phyloP scores from a whole-genome alignment of 73 alveolate genomes.

The Blepharisma japonicum region DNA sequence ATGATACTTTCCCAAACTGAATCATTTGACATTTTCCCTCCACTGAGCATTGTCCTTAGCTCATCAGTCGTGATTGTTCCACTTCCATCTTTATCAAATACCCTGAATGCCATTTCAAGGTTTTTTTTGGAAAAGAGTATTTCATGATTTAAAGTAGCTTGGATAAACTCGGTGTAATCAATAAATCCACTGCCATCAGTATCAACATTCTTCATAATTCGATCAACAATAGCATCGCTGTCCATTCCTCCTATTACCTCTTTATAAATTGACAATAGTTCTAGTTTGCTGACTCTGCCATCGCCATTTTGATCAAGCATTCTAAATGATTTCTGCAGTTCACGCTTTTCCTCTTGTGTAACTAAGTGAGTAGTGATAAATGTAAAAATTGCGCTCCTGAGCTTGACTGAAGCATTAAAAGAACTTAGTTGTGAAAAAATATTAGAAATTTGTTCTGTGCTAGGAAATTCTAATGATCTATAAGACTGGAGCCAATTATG shows the following conservation, averaged over 20 bases:
- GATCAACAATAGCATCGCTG: slow-evolving; percentile 42
- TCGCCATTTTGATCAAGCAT: slow-evolving; percentile 46
- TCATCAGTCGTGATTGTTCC: slow-evolving; percentile 69
- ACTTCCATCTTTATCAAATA: slow-evolving; percentile 66
- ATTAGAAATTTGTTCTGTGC: not conserved
- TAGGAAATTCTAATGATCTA: not conserved
- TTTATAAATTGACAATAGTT: slow-evolving; percentile 35
- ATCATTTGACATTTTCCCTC: slow-evolving; percentile 44
- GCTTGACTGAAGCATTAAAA: not conserved
- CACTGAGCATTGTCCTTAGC: slow-evolving; percentile 57
- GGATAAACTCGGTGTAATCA: slow-evolving; percentile 76
- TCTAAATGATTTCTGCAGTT: slow-evolving; percentile 35
- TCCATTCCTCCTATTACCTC: slow-evolving; percentile 19
- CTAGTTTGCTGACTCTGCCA: slow-evolving; percentile 44
- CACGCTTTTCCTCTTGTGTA: slow-evolving; percentile 38
- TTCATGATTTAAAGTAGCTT: slow-evolving; percentile 61
- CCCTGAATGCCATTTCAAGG: slow-evolving; percentile 60
- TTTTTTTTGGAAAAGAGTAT: slow-evolving; percentile 56
- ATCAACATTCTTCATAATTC: slow-evolving; percentile 43
- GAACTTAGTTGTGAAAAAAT: not conserved
- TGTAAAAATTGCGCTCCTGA: slow-evolving; percentile 31
- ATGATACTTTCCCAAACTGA: slow-evolving; percentile 65
- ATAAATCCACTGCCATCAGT: slow-evolving; percentile 73
- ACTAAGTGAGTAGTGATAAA: slow-evolving; percentile 40
- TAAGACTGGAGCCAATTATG: slow-evolving; percentile 4